A percentile compares a stretch with the other conserved stretches of the same genome.
Evolutionary conservation across 2,329 filamentous ascomycete genomes (phyloP).

Genomic region (Leptographium wingfieldii): DNA sequence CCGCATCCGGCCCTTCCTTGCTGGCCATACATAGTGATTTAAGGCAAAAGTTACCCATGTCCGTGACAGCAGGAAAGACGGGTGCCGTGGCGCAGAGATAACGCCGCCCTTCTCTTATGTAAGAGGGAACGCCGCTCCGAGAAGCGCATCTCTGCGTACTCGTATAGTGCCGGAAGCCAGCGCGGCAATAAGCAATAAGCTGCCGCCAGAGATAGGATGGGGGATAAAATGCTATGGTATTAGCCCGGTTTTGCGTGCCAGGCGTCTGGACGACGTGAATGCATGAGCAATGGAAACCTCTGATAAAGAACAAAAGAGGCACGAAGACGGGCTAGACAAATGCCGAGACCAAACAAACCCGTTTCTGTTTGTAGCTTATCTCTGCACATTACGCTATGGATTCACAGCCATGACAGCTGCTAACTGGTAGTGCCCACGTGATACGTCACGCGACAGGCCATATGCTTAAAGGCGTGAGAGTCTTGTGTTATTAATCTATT

Average conservation of each 20-base stretch:
- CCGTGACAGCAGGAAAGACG: not conserved
- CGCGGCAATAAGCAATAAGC: not conserved
- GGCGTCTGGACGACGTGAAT: not conserved
- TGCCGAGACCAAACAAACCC: not conserved
- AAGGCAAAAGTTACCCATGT: not conserved
- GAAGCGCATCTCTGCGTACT: no score
- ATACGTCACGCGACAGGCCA: not conserved
- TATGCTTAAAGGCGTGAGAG: no score
- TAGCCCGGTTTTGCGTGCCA: not conserved
- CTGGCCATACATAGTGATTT: not conserved
- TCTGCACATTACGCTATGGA: not conserved
- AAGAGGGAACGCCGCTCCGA: no score
- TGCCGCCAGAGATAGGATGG: not conserved
- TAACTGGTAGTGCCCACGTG: not conserved
- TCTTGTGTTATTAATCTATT: no score
- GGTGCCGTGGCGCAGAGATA: not conserved
- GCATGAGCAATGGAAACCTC: not conserved
- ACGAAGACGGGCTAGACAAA: not conserved
- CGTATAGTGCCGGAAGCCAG: not conserved
- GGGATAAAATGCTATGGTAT: not conserved
- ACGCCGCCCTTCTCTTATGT: not conserved
- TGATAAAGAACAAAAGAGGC: not conserved
- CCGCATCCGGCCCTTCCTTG: not conserved
- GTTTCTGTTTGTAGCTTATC: not conserved
- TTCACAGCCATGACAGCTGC: not conserved